Evolutionary conservation across 179 eudicot genomes (phyloP).

Genomic region (Actinidia arguta): DNA sequence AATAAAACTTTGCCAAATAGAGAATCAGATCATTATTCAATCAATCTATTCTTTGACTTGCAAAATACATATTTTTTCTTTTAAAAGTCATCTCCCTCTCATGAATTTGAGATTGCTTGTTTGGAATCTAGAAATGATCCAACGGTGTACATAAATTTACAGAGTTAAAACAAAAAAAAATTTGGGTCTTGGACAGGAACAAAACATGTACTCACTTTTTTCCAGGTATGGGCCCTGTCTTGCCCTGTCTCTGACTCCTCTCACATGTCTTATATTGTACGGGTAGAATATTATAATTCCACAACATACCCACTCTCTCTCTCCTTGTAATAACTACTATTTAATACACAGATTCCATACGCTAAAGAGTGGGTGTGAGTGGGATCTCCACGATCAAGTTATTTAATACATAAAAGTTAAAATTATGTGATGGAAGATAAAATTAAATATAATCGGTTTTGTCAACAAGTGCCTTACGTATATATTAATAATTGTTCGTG

Average conservation of each 20-base stretch:
- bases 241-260: background rate
- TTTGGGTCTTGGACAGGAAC: no score
- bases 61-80: background rate
- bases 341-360: conserved; percentile 3
- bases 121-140: background rate
- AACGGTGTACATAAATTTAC: conserved; percentile 2
- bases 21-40: background rate
- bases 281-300: background rate
- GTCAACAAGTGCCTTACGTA: no score
- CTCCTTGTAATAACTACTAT: no score
- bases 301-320: background rate
- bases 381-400: conserved; percentile 2
- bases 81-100: no score
- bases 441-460: no score
- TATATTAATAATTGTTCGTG: no score
- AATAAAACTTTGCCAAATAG: no score
- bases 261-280: conserved; percentile 4
- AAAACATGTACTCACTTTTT: background rate
- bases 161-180: no score
- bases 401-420: no score
- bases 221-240: background rate
- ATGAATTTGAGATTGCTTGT: background rate
- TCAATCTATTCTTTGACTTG: background rate
- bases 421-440: no score
- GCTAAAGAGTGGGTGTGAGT: conserved; percentile 4